These are phyloP conservation scores for Didymosphaeria variabile DNA, from an alignment of 2,329 filamentous ascomycete genomes.

Conservation along the genomic window DNA sequence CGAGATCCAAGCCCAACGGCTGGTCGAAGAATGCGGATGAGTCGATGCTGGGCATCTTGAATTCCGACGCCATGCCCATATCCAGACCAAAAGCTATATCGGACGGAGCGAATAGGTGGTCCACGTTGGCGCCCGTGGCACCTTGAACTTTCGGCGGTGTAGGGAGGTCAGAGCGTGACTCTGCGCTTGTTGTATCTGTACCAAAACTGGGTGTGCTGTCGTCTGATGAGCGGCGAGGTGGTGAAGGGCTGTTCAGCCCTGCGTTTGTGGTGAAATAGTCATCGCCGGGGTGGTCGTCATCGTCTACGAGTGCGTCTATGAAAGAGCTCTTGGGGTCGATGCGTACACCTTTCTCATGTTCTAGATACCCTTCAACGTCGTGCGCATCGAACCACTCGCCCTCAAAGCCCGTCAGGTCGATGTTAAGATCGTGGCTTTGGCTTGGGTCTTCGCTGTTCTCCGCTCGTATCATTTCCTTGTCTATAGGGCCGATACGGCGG, in stretches of 20 bases:
- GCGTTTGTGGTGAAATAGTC: neutral
- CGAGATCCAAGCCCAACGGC: slow-evolving; percentile 45
- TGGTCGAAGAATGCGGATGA: slow-evolving; percentile 34
- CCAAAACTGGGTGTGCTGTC: slow-evolving; percentile 11
- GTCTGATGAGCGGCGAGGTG: slow-evolving; percentile 10
- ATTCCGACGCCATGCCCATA: slow-evolving; percentile 27
- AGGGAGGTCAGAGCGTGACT: slow-evolving; percentile 1
- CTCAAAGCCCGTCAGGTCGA: slow-evolving; percentile 70
- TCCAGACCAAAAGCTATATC: slow-evolving; percentile 34
- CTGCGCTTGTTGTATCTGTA: slow-evolving; percentile 4
- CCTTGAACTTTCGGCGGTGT: slow-evolving; percentile 8
- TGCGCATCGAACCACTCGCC: slow-evolving; percentile 80
- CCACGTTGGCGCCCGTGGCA: neutral
- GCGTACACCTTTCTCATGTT: slow-evolving; percentile 65
- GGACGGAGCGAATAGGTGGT: slow-evolving; percentile 16
- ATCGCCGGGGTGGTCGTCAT: slow-evolving; percentile 20
- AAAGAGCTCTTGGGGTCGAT: slow-evolving; percentile 70
- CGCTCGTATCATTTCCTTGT: slow-evolving; percentile 37
- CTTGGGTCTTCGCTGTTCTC: slow-evolving; percentile 41
- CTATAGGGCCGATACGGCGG: slow-evolving; percentile 44
- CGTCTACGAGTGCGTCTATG: slow-evolving; percentile 60
- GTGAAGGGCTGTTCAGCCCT: neutral
- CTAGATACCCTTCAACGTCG: slow-evolving; percentile 79
- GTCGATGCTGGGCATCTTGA: slow-evolving; percentile 30
- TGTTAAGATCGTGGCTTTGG: slow-evolving; percentile 57